Conservation (phyloP, 805 yeast species). For the Nakazawaea wickerhamii region DNA sequence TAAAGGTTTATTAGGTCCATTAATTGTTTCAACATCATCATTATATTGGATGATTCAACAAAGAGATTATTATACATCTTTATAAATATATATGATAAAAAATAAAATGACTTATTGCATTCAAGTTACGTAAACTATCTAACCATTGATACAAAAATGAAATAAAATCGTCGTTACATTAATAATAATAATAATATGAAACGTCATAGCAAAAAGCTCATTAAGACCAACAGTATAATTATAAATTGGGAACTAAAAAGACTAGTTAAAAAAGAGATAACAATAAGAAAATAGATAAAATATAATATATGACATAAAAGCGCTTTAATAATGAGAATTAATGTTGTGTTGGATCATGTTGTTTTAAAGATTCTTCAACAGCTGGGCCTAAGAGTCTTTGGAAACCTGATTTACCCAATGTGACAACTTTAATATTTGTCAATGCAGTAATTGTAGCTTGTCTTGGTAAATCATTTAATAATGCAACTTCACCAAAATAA, state of each 20-base stretch:
- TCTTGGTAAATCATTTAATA: constrained; percentile 86
- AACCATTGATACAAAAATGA: too few relatives aligned
- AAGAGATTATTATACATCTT: constrained; percentile 50
- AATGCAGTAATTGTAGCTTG: constrained; percentile 87
- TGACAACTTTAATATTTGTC: constrained; percentile 78
- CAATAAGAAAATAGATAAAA: background rate
- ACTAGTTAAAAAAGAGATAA: background rate
- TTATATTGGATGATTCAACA: constrained; percentile 77
- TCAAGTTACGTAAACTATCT: too few relatives aligned
- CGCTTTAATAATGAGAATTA: background rate
- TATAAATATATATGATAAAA: background rate
- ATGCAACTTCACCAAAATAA: constrained; percentile 95
- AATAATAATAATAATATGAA: background rate
- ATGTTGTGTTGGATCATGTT: constrained; percentile 72
- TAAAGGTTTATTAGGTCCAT: constrained; percentile 85
- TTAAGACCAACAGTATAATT: too few relatives aligned
- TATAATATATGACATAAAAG: background rate
- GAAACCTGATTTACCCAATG: constrained; percentile 87
- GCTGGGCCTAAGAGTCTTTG: constrained; percentile 93
- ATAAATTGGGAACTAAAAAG: too few relatives aligned
- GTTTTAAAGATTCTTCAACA: constrained; percentile 69
- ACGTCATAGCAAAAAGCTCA: background rate
- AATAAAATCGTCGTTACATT: too few relatives aligned
- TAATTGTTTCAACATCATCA: constrained; percentile 71
- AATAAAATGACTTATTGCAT: too few relatives aligned